Evolutionary conservation across 805 yeast genomes (phyloP).

Genomic region (Saccharomycopsis javanensis): DNA sequence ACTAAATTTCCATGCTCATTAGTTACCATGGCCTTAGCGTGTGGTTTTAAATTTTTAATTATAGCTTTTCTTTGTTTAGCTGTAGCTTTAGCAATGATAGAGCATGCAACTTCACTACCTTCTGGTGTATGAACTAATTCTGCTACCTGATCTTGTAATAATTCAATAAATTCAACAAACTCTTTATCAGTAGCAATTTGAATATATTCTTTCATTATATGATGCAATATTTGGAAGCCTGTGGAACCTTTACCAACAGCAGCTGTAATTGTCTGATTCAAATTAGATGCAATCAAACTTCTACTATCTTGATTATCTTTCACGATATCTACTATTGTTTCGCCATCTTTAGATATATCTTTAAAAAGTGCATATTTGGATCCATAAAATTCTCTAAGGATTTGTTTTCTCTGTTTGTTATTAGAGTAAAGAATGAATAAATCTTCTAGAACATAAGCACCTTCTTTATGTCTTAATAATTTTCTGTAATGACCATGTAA

Average conservation of each 20-base stretch:
- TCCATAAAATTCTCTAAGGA: constrained; percentile 96
- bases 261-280: constrained; percentile 75
- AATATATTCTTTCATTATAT: constrained; percentile 86
- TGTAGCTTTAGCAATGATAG: constrained; percentile 66
- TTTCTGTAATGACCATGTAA: constrained; percentile 86
- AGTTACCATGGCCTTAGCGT: constrained; percentile 62
- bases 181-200: constrained; percentile 62
- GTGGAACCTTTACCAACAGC: constrained; percentile 93
- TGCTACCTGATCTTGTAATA: constrained; percentile 79
- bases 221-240: constrained; percentile 92
- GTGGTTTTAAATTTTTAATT: constrained; percentile 62
- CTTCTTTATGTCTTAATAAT: constrained; percentile 93
- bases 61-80: constrained; percentile 88
- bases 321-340: constrained; percentile 56
- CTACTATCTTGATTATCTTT: constrained; percentile 67
- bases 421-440: constrained; percentile 76
- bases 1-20: constrained; percentile 85
- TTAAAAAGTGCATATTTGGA: constrained; percentile 86
- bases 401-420: constrained; percentile 75
- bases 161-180: constrained; percentile 70
- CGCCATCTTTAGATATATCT: constrained; percentile 55
- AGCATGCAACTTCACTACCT: constrained; percentile 86
- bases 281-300: constrained; percentile 61
- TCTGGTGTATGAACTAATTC: constrained; percentile 93
- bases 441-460: constrained; percentile 96